Evolutionary conservation across 78 protist species (phyloP).

Genomic region (Polysphondylium violaceum): DNA sequence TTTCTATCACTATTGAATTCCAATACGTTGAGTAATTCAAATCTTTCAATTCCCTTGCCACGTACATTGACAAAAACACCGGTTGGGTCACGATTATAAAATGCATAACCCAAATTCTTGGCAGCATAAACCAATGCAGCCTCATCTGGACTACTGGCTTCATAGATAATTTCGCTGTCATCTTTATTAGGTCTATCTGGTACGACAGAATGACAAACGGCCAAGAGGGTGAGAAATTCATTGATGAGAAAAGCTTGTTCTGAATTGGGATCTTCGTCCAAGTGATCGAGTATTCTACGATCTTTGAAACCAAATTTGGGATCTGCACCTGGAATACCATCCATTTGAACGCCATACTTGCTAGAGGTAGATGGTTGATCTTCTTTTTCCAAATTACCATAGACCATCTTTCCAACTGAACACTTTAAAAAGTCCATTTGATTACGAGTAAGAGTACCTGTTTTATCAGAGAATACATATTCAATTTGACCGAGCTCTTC

Average conservation of each 20-base stretch:
- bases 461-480: conserved; percentile 85
- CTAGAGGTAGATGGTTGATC: neutral
- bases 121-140: conserved; percentile 89
- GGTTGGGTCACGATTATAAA: conserved; percentile 55
- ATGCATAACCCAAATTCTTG: conserved; percentile 76
- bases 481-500: conserved; percentile 84
- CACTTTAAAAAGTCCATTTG: conserved; percentile 83
- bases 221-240: conserved; percentile 76
- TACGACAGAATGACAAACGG: conserved; percentile 90
- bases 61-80: conserved; percentile 23
- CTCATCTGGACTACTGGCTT: conserved; percentile 88
- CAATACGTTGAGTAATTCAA: conserved; percentile 82
- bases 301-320: conserved; percentile 46
- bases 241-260: conserved; percentile 51
- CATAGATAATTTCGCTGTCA: conserved; percentile 45
- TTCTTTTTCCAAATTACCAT: conserved; percentile 37
- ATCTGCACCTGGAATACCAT: conserved; percentile 55
- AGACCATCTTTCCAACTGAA: conserved; percentile 68
- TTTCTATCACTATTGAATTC: conserved; percentile 93
- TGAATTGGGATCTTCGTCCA: conserved; percentile 29
- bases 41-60: conserved; percentile 46
- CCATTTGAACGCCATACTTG: neutral
- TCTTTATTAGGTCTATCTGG: conserved; percentile 84
- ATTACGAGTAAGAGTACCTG: conserved; percentile 86
- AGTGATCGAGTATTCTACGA: conserved; percentile 43